Evolutionary conservation across 1,139 yeast genomes (phyloP), one percentile per base, ranked within the genome.

Genomic region (Wickerhamomyces sp.): DNA sequence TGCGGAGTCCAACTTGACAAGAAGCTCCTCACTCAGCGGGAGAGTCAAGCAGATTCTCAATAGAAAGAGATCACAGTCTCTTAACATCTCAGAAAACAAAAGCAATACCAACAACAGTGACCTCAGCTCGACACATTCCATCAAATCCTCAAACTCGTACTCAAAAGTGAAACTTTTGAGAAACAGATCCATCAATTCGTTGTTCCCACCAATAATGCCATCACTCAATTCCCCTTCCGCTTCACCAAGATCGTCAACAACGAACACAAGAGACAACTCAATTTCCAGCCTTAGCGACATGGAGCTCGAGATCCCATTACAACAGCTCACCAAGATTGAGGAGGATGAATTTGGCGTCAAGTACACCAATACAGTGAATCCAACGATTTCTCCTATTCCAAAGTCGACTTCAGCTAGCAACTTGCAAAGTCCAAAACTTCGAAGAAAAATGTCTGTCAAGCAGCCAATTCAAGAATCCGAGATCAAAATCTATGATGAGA

Each of bases 1-100:
- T 4, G 41, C 46, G 1, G 45, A 43, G n/a, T 48, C 52, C 7
- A 37, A 38, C 8, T 14, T 26, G 8, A 44, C 49, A 5, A 30
- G 50, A 4, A 30, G 13, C 33, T 23, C 7, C 14, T 40, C 34
- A 15, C 38, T 37, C 7, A 19, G 33, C 7, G 20, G 17, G 15
- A 40, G 36, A 26, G 32, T 42, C n/a, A 40, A 38, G 18, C 36
- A 24, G 18, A 31, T 35, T 3, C 16, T 42, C 3, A 32, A 21
- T 26, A 36, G 54, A 30, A 47, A 46, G 28, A 46, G 54, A 32
- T 46, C 54, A 4, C 44, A 47, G 35, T 46, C 51, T 5, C 34
- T 47, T 12, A 36, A 28, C 17, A 28, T 36, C 4, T 32, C 19
- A 20, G 14, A 21, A 26, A 4, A 21, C 31, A n/a, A n/a, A n/a